Evolutionary conservation across 345 rosid genomes (phyloP).

Genomic region (Eutrema japonicum): DNA sequence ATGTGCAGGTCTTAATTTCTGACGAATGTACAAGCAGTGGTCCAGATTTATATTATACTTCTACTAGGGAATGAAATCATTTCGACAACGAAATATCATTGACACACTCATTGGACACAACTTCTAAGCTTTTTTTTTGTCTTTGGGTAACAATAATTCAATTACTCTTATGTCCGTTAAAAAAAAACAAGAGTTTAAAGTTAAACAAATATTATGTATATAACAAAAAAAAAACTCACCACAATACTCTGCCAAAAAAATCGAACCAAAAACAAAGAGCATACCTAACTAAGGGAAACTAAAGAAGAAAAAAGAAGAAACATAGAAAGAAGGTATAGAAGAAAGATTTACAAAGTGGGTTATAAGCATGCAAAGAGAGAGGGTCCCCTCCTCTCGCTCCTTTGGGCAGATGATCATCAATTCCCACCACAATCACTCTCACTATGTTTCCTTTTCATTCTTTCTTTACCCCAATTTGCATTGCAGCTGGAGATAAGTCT

Average conservation of each 20-base stretch:
- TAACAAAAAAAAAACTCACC: constrained; percentile 25
- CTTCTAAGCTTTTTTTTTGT: neutral
- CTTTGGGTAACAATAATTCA: neutral
- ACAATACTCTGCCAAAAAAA: constrained; percentile 42
- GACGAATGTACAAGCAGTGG: constrained; percentile 53
- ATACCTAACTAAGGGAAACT: constrained; percentile 26
- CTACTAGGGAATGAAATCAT: constrained; percentile 49
- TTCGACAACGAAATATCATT: constrained; percentile 42
- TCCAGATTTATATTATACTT: constrained; percentile 45
- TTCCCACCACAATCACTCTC: constrained; percentile 46
- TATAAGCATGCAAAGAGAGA: constrained; percentile 46
- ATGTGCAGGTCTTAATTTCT: constrained; percentile 46
- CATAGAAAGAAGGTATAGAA: constrained; percentile 22
- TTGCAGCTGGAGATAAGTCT: constrained; percentile 43
- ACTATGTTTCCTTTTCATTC: constrained; percentile 41
- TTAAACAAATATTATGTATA: constrained; percentile 33
- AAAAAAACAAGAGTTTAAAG: neutral
- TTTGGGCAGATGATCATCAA: constrained; percentile 48
- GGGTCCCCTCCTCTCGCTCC: constrained; percentile 46
- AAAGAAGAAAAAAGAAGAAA: constrained; percentile 1
- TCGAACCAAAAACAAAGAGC: constrained; percentile 31
- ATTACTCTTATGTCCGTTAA: constrained; percentile 7
- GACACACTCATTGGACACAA: constrained; percentile 40
- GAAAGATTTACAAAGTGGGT: constrained; percentile 49
- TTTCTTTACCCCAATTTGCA: constrained; percentile 43